Evolutionary conservation across 2,329 filamentous ascomycete species (phyloP).

Genomic region (Metarhizium sp.): DNA sequence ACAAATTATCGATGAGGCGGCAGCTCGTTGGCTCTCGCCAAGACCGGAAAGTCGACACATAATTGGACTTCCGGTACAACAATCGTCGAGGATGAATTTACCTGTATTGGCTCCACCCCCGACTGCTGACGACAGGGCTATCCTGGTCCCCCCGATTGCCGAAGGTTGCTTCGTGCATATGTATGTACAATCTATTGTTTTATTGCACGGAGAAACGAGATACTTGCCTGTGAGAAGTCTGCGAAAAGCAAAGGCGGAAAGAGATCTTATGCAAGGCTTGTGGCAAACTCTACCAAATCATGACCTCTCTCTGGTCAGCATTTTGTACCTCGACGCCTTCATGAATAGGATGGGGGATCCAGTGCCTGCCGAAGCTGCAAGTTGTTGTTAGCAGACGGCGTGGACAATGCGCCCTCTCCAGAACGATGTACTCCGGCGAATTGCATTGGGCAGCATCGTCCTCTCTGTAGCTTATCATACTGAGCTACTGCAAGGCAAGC

Average conservation of each 20-base stretch:
- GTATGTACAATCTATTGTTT: not conserved
- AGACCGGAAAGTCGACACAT: too few species aligned
- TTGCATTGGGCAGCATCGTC: not conserved
- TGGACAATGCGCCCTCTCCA: not conserved
- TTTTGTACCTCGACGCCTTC: too few species aligned
- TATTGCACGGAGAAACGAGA: not conserved
- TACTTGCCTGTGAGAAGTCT: not conserved
- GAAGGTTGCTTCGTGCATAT: not conserved
- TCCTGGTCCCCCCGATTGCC: not conserved
- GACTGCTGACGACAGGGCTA: not conserved
- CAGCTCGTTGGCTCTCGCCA: too few species aligned
- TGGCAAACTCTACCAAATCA: not conserved
- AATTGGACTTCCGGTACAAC: too few species aligned
- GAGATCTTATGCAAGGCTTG: not conserved
- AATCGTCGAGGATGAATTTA: not conserved
- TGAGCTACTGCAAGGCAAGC: not conserved
- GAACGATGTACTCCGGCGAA: too few species aligned
- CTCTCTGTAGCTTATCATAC: not conserved
- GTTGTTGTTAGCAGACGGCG: not conserved
- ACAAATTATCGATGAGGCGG: too few species aligned
- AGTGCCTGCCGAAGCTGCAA: not conserved
- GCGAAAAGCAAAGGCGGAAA: not conserved
- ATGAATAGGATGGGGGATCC: too few species aligned
- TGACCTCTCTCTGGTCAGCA: too few species aligned
- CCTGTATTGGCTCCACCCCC: not conserved